phyloP scores from a whole-genome alignment of 257 asterid genomes.

The Ehretia macrophylla region DNA sequence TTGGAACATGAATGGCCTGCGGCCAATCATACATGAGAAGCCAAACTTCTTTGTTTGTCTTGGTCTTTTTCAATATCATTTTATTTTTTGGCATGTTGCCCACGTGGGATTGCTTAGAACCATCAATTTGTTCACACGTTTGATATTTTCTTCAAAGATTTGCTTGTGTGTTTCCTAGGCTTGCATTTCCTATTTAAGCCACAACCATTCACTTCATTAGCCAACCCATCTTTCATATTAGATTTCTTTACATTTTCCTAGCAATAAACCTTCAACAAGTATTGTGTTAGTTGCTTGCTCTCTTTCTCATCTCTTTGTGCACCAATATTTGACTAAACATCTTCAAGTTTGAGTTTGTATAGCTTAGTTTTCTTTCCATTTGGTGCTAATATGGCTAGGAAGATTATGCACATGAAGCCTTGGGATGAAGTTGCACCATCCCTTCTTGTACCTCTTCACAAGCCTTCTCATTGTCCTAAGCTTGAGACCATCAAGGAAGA shows the following conservation, averaged over 20 bases:
- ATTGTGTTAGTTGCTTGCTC: neutral
- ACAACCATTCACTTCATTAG: too few species aligned
- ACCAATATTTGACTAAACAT: neutral
- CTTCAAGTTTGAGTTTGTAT: too few species aligned
- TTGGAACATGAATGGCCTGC: too few species aligned
- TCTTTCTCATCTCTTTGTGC: neutral
- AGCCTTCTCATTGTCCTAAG: constrained; percentile 32
- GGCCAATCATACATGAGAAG: constrained; percentile 4
- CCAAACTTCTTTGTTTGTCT: constrained; percentile 1
- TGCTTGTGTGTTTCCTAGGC: too few species aligned
- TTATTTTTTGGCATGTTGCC: neutral
- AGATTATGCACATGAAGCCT: constrained; percentile 1
- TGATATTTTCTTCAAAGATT: constrained; percentile 2
- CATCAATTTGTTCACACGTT: neutral
- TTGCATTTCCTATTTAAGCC: too few species aligned
- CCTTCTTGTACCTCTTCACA: constrained; percentile 21
- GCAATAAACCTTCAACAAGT: neutral
- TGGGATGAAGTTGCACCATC: constrained; percentile 40
- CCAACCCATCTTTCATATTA: too few species aligned
- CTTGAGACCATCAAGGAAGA: constrained; percentile 46
- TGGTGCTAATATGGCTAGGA: neutral
- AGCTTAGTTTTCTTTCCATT: too few species aligned
- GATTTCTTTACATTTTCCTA: too few species aligned
- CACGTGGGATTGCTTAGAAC: constrained; percentile 13
- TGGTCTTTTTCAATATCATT: neutral